phyloP scores from a whole-genome alignment of 345 rosid genomes.

The Erodium maritimum region DNA sequence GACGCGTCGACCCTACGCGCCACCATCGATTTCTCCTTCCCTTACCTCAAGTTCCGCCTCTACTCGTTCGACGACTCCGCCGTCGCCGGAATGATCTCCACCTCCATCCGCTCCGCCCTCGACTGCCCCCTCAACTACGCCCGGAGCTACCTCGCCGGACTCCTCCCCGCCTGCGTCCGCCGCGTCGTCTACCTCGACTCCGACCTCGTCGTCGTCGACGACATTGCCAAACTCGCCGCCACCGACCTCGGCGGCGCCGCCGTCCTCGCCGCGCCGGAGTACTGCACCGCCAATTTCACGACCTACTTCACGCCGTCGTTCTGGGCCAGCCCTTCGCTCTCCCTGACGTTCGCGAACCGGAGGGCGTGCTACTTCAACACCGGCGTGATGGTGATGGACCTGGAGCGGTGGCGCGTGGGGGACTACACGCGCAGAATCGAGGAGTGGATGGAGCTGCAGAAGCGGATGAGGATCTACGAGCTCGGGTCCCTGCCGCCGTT shows the following conservation, averaged over 20 bases:
- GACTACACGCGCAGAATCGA: constrained; percentile 30
- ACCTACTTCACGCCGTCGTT: constrained; percentile 34
- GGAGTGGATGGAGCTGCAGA: constrained; percentile 46
- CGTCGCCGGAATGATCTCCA: constrained; percentile 31
- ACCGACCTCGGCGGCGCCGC: constrained; percentile 25
- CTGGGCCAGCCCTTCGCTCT: constrained; percentile 34
- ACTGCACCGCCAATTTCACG: constrained; percentile 40
- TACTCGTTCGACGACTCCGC: constrained; percentile 30
- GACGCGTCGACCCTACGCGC: constrained; percentile 20
- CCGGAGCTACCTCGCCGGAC: constrained; percentile 29
- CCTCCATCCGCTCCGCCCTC: constrained; percentile 42
- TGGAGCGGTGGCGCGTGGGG: constrained; percentile 34
- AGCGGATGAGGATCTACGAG: constrained; percentile 40
- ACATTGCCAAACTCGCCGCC: constrained; percentile 33
- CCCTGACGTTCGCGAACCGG: constrained; percentile 25
- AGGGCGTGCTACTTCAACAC: constrained; percentile 37
- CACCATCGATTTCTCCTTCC: constrained; percentile 29
- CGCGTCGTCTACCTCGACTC: constrained; percentile 42
- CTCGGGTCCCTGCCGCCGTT: constrained; percentile 41
- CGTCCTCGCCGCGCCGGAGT: constrained; percentile 37
- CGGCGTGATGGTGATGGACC: constrained; percentile 46
- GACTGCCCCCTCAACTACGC: constrained; percentile 45
- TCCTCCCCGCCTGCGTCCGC: constrained; percentile 29
- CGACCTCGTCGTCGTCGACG: constrained; percentile 37
- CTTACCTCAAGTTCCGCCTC: constrained; percentile 29